phyloP scores from a whole-genome alignment of 2,329 filamentous ascomycete genomes.

The Alternaria arbusti region DNA sequence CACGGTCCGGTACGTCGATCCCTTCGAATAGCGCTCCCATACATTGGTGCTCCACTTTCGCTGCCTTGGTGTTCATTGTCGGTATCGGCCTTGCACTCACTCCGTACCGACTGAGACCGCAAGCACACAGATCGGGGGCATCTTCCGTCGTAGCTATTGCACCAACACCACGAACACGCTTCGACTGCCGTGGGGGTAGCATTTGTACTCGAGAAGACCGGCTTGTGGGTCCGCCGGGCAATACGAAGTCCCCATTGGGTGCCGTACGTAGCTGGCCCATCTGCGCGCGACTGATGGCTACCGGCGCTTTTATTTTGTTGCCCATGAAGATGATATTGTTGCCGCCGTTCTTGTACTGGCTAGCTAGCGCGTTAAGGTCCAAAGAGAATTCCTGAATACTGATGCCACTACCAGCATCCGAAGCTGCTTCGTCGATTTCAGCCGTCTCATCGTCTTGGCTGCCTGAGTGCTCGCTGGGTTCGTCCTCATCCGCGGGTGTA shows the following conservation, averaged over 20 bases:
- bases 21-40: neutral
- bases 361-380: neutral
- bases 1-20: neutral
- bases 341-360: neutral
- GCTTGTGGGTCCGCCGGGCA: neutral
- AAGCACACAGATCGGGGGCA: neutral
- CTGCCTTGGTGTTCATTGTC: constrained; percentile 1
- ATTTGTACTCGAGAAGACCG: neutral
- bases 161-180: neutral
- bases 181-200: neutral
- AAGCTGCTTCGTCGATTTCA: neutral
- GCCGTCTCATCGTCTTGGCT: neutral
- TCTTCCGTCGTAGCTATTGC: neutral
- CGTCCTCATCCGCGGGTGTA: neutral
- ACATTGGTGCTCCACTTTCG: neutral
- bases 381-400: neutral
- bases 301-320: neutral
- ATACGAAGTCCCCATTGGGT: neutral
- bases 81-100: neutral
- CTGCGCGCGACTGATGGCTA: neutral
- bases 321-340: neutral
- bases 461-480: neutral
- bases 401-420: neutral
- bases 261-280: neutral
- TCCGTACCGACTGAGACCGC: neutral